phyloP scores from a whole-genome alignment of 148 eudicot species.

The Rhododendron henanense region DNA sequence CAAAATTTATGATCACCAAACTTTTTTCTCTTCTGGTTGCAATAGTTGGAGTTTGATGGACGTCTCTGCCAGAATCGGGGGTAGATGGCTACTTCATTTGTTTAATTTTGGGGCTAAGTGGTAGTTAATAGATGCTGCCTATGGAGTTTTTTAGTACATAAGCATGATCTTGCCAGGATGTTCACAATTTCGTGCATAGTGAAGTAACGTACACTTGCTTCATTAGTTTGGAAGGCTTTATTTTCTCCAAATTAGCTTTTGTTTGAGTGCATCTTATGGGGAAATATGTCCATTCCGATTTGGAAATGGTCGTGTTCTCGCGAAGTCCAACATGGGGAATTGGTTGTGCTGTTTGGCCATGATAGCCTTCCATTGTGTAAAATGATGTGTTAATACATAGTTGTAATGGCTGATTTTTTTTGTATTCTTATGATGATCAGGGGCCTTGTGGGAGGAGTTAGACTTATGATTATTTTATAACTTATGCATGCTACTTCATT shows the following conservation, averaged over 20 bases:
- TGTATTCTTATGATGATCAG: neutral
- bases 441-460: constrained; percentile 32
- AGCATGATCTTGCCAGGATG: neutral
- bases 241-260: neutral
- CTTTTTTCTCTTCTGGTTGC: neutral
- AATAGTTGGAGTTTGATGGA: neutral
- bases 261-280: neutral
- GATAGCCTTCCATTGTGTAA: neutral
- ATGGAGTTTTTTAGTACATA: neutral
- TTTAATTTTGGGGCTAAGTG: neutral
- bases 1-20: neutral
- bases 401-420: no score
- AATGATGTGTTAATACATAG: no score
- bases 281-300: neutral
- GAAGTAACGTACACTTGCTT: neutral
- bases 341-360: neutral
- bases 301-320: neutral
- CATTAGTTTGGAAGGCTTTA: neutral
- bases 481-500: neutral
- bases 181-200: neutral
- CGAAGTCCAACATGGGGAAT: neutral
- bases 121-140: neutral
- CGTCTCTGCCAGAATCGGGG: neutral
- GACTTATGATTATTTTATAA: constrained; percentile 16
- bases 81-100: neutral